These are phyloP conservation scores for Xerocomus cyaneibrunnescens DNA, from an alignment of 1,284 basidiomycete genomes.

Conservation along the genomic window DNA sequence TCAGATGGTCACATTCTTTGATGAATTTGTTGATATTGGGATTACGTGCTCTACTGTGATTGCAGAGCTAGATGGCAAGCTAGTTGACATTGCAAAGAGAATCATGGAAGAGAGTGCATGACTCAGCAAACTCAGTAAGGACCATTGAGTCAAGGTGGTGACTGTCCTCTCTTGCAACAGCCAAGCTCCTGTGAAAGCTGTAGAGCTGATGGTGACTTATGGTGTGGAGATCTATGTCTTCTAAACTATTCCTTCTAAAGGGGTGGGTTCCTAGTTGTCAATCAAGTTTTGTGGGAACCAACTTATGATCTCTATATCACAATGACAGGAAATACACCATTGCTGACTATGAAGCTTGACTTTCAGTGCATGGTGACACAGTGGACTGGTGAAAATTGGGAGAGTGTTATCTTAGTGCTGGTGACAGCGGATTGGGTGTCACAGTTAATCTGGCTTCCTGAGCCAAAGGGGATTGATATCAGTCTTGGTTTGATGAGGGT, in stretches of 20 bases:
- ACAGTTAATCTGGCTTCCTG: slow-evolving; percentile 21
- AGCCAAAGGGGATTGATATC: slow-evolving; percentile 22
- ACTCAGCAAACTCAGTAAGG: slow-evolving; percentile 1
- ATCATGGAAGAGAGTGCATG: slow-evolving; percentile 16
- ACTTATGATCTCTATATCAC: slow-evolving; percentile 20
- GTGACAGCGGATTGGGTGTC: slow-evolving; percentile 16
- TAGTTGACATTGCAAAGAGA: slow-evolving; percentile 10
- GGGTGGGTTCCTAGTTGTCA: slow-evolving; percentile 9
- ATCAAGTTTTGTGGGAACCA: slow-evolving; percentile 20
- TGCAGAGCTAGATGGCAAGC: slow-evolving; percentile 19
- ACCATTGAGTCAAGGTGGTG: slow-evolving; percentile 10
- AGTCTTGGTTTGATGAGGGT: slow-evolving; percentile 1
- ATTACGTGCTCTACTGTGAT: slow-evolving; percentile 16
- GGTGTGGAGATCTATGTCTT: slow-evolving; percentile 5
- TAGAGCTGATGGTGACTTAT: slow-evolving; percentile 23
- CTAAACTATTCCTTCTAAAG: neutral
- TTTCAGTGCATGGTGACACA: slow-evolving; percentile 24
- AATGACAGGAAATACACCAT: slow-evolving; percentile 14
- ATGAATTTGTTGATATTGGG: slow-evolving; percentile 26
- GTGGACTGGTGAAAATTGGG: slow-evolving; percentile 27
- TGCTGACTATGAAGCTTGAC: slow-evolving; percentile 13
- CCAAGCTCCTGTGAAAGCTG: slow-evolving; percentile 4
- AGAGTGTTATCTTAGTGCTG: slow-evolving; percentile 19
- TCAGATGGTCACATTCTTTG: slow-evolving; percentile 23
- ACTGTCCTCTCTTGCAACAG: slow-evolving; percentile 8